Evolutionary conservation across 805 yeast genomes (phyloP).

Genomic region (Wickerhamiella shivajii): DNA sequence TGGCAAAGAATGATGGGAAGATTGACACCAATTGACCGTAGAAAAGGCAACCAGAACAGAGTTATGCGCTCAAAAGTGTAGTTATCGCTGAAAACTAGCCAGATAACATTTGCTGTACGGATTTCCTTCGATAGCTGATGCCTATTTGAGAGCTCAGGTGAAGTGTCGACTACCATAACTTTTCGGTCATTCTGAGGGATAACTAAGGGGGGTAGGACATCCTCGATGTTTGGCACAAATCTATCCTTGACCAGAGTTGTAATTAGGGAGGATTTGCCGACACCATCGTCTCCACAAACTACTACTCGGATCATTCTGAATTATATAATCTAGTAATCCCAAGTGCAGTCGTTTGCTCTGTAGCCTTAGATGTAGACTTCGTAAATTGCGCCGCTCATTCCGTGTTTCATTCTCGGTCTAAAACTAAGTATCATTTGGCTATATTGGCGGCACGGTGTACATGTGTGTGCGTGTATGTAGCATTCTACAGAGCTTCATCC

Average conservation of each 20-base stretch:
- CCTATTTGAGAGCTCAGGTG: conserved; percentile 42
- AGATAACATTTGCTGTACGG: conserved; percentile 74
- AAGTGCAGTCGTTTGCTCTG: no score
- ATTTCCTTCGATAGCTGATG: conserved; percentile 52
- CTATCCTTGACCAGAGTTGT: conserved; percentile 71
- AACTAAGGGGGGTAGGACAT: conserved; percentile 68
- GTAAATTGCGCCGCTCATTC: no score
- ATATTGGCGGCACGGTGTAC: no score
- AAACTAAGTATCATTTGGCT: no score
- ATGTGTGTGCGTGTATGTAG: no score
- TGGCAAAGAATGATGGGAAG: conserved; percentile 84
- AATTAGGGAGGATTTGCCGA: conserved; percentile 38
- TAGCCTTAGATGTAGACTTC: no score
- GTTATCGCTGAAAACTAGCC: conserved; percentile 90
- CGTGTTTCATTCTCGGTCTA: no score
- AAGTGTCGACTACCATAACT: conserved; percentile 70
- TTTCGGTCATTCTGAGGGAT: conserved; percentile 58
- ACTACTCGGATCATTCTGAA: conserved; percentile 72
- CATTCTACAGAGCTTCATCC: no score
- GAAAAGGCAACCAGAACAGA: conserved; percentile 86
- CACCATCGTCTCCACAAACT: conserved; percentile 84
- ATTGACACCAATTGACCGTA: conserved; percentile 86
- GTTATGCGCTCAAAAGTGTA: conserved; percentile 88
- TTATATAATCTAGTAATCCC: no score
- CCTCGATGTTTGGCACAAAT: conserved; percentile 62